Conservation (phyloP, 192 early-diverging fungal genomes). For the Coemansia furcata region DNA sequence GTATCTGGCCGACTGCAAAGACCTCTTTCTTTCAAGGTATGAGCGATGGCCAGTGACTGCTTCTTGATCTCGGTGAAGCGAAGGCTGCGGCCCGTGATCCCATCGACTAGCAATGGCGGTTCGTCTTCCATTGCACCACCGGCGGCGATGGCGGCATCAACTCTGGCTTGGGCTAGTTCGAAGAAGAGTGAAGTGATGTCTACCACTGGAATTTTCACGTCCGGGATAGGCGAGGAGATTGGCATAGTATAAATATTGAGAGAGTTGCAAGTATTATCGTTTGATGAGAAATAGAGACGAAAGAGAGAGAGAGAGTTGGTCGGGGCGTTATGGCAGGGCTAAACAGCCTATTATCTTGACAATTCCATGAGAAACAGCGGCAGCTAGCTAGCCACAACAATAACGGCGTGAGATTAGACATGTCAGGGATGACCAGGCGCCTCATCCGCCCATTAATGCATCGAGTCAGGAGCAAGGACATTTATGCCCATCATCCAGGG, state of each 20-base stretch:
- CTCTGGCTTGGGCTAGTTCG: slow-evolving; percentile 14
- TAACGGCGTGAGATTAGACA: neutral
- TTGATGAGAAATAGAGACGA: neutral
- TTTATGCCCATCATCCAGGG: slow-evolving; percentile 66
- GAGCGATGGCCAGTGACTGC: slow-evolving; percentile 17
- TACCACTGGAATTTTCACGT: slow-evolving; percentile 14
- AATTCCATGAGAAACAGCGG: neutral
- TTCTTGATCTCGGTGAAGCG: slow-evolving; percentile 24
- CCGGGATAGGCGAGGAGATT: slow-evolving; percentile 27
- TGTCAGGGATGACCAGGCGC: neutral
- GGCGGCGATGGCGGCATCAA: neutral
- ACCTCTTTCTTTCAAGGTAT: neutral
- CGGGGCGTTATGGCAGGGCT: neutral
- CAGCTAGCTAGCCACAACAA: neutral
- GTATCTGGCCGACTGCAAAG: neutral
- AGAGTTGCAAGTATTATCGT: neutral
- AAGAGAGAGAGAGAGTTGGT: neutral
- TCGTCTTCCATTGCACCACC: neutral
- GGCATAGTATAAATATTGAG: slow-evolving; percentile 23
- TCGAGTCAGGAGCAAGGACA: slow-evolving; percentile 12
- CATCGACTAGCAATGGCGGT: slow-evolving; percentile 15
- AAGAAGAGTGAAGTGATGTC: slow-evolving; percentile 39
- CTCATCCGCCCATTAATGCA: neutral
- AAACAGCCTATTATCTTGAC: neutral
- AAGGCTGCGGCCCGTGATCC: slow-evolving; percentile 1